Evolutionary conservation across 2,329 filamentous ascomycete species (phyloP).

Genomic region (Cordyceps javanica): DNA sequence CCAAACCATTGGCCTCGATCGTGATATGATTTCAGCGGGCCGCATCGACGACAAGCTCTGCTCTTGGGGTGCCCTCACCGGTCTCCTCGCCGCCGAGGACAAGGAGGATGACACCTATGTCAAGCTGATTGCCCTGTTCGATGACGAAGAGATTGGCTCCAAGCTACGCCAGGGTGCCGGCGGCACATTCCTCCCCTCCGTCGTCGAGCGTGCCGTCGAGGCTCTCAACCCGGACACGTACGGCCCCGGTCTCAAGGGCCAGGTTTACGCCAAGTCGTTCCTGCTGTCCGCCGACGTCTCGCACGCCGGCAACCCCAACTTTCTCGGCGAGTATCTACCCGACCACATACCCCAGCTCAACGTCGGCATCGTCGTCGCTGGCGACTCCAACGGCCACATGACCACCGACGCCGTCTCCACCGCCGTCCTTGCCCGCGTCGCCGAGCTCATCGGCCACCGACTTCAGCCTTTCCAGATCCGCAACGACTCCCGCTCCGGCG

Average conservation of each 20-base stretch:
- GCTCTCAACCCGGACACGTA: slow-evolving; percentile 47
- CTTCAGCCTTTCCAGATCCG: slow-evolving; percentile 92
- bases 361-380: slow-evolving; percentile 72
- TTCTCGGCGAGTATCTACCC: slow-evolving; percentile 73
- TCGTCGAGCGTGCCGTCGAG: slow-evolving; percentile 77
- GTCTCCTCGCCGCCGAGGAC: slow-evolving; percentile 62
- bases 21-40: slow-evolving; percentile 90
- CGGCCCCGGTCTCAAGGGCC: slow-evolving; percentile 60
- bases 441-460: slow-evolving; percentile 62
- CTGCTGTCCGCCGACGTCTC: slow-evolving; percentile 88
- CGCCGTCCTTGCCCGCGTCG: slow-evolving; percentile 71
- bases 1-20: slow-evolving; percentile 74
- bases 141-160: slow-evolving; percentile 94
- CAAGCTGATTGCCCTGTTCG: slow-evolving; percentile 90
- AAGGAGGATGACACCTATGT: slow-evolving; percentile 59
- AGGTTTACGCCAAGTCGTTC: slow-evolving; percentile 89
- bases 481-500: slow-evolving; percentile 83
- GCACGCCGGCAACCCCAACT: slow-evolving; percentile 93
- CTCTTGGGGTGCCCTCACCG: slow-evolving; percentile 85
- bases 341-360: slow-evolving; percentile 86
- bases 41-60: slow-evolving; percentile 98
- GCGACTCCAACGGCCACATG: slow-evolving; percentile 91
- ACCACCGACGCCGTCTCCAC: slow-evolving; percentile 86
- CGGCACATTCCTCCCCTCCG: slow-evolving; percentile 78
- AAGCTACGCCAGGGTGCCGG: slow-evolving; percentile 82